These are phyloP conservation scores for Phytopythium mirpurense DNA, from an alignment of 352 stramenopile species.

Conservation along the genomic window DNA sequence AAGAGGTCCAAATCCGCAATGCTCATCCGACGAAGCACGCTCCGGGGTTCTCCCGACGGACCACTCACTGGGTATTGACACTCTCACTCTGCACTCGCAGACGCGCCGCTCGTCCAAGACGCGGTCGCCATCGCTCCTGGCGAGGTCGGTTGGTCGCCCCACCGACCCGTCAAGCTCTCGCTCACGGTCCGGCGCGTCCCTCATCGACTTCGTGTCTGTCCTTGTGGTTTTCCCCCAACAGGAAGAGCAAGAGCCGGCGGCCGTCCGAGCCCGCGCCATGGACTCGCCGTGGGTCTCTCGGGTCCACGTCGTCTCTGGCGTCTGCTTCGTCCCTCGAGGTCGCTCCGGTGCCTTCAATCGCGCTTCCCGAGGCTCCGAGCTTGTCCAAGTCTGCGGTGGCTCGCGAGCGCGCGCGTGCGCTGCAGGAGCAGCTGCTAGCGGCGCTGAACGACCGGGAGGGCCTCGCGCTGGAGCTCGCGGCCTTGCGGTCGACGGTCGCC, in stretches of 20 bases:
- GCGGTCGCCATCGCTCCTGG: constrained; percentile 15
- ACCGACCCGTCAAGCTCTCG: not conserved
- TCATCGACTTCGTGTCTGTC: too few relatives aligned
- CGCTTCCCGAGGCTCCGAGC: too few relatives aligned
- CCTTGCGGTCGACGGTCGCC: constrained; percentile 14
- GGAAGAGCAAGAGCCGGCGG: constrained; percentile 19
- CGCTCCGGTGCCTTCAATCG: too few relatives aligned
- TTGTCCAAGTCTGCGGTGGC: not conserved
- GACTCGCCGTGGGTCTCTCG: constrained; percentile 8
- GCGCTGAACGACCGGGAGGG: constrained; percentile 3
- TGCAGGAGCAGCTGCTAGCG: constrained; percentile 2
- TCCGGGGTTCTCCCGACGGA: too few relatives aligned
- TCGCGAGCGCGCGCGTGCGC: constrained; percentile 5
- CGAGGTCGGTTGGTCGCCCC: constrained; percentile 9
- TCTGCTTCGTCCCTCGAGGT: not conserved
- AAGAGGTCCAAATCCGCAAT: not conserved
- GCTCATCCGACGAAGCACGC: too few relatives aligned
- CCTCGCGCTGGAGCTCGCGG: constrained; percentile 3
- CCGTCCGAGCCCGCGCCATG: constrained; percentile 14
- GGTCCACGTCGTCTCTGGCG: not conserved
- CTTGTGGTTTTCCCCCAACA: too few relatives aligned
- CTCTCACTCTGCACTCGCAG: not conserved
- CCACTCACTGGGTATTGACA: too few relatives aligned
- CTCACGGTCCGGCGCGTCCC: too few relatives aligned
- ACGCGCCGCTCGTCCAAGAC: constrained; percentile 11